Evolutionary conservation across 495 filamentous ascomycete genomes (phyloP).

Genomic region (Aspergillus ostianus): DNA sequence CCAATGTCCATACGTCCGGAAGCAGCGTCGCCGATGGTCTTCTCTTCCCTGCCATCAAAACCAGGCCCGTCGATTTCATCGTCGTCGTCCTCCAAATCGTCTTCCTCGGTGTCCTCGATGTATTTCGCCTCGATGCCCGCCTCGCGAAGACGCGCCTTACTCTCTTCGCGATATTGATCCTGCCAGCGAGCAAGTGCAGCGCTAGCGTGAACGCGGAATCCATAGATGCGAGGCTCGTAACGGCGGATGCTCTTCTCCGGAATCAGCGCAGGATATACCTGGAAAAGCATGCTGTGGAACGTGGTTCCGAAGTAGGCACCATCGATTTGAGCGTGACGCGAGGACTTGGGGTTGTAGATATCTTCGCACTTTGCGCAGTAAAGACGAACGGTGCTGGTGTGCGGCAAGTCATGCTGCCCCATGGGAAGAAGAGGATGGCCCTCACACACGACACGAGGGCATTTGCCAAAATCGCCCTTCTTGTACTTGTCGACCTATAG

Average conservation of each 20-base stretch:
- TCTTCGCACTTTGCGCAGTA: conserved; percentile 98
- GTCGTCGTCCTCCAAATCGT: conserved; percentile 50
- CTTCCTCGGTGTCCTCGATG: conserved; percentile 53
- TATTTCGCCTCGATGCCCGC: conserved; percentile 56
- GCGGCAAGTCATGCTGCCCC: conserved; percentile 84
- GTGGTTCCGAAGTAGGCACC: conserved; percentile 97
- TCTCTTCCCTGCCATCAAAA: conserved; percentile 29
- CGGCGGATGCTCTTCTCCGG: conserved; percentile 81
- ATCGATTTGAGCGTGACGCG: conserved; percentile 90
- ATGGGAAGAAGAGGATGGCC: conserved; percentile 89
- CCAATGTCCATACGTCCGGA: conserved; percentile 47
- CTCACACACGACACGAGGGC: conserved; percentile 90
- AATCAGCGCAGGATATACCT: conserved; percentile 88
- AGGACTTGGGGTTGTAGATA: conserved; percentile 98
- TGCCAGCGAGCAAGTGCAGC: conserved; percentile 93
- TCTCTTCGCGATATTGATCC: conserved; percentile 71
- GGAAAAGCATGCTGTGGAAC: conserved; percentile 98
- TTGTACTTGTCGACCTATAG: conserved; percentile 95
- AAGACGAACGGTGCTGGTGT: conserved; percentile 85
- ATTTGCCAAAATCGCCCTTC: conserved; percentile 97
- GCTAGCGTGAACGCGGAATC: conserved; percentile 89
- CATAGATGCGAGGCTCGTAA: conserved; percentile 86
- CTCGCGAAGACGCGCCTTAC: conserved; percentile 63
- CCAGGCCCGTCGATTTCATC: conserved; percentile 39
- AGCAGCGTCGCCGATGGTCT: conserved; percentile 37